Evolutionary conservation across 306 rosid genomes (phyloP).

Genomic region (Dalbergia oliveri): DNA sequence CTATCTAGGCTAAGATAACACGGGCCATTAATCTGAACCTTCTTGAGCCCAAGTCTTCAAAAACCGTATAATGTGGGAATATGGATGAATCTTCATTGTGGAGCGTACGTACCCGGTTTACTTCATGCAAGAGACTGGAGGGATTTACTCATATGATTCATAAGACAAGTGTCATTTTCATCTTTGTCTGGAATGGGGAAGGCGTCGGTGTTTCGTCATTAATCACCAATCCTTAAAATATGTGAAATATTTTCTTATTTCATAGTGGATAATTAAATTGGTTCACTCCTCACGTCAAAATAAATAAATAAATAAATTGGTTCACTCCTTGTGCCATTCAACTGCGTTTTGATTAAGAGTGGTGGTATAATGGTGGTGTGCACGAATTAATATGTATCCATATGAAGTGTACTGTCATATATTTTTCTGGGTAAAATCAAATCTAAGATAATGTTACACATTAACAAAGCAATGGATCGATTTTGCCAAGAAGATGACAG

Average conservation of each 20-base stretch:
- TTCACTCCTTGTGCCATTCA: neutral
- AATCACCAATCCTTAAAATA: neutral
- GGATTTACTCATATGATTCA: neutral
- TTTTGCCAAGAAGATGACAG: too few relatives aligned
- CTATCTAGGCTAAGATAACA: neutral
- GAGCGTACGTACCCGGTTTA: constrained; percentile 36
- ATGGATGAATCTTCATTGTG: constrained; percentile 38
- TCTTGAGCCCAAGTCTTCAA: constrained; percentile 32
- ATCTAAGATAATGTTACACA: too few relatives aligned
- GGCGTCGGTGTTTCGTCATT: neutral
- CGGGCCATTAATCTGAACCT: constrained; percentile 48
- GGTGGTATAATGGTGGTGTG: too few relatives aligned
- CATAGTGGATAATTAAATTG: too few relatives aligned
- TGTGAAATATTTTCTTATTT: constrained; percentile 13
- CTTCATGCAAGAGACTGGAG: neutral
- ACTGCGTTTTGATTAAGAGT: neutral
- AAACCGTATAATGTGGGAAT: constrained; percentile 41
- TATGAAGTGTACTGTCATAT: too few relatives aligned
- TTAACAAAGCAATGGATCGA: too few relatives aligned
- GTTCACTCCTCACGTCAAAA: too few relatives aligned
- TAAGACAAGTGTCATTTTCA: constrained; percentile 7
- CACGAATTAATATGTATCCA: too few relatives aligned
- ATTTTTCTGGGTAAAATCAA: too few relatives aligned
- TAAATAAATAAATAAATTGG: neutral
- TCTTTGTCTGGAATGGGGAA: neutral